Evolutionary conservation across 1,139 yeast genomes (phyloP), one percentile per base, ranked within the genome.

Genomic region (Pneumocystis oryctolagi): DNA sequence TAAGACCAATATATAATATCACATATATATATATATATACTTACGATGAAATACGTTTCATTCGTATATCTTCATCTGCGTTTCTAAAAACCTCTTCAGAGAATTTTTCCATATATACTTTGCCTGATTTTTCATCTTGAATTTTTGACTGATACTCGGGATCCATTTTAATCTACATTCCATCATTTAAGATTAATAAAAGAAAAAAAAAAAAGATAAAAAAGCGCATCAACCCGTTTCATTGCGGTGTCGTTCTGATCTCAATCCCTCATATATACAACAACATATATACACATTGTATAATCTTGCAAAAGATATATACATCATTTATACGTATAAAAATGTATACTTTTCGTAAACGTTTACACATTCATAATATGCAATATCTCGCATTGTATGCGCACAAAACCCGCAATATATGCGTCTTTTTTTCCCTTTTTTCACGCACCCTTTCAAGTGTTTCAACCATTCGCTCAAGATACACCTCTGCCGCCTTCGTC

Each of bases 271-370:
- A 8, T 64, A n/a, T 35, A 65, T 66, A 82, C 84, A 64, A 70
- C 88, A 96, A 40, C 89, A 80, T 3, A 81, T 81, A 70, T 84
- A 90, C 65, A 88, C 63, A 88, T 88, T 95, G 34, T 84, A 75
- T 66, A 82, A 81, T 62, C 80, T 73, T 60, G 78, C 78, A 35
- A 88, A 74, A 8, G 88, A 84, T 68, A 80, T 77, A 70, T 87
- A 89, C 12, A n/a, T n/a, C n/a, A n/a, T n/a, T n/a, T n/a, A n/a
- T n/a, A n/a, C n/a, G n/a, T n/a, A n/a, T n/a, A n/a, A n/a, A n/a
- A n/a, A n/a, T n/a, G n/a, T n/a, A n/a, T n/a, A n/a, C n/a, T n/a
- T n/a, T n/a, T n/a, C n/a, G n/a, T n/a, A n/a, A n/a, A n/a, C n/a
- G n/a, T n/a, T n/a, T n/a, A 34, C 12, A 8, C 37, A 34, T 34